A percentile compares a stretch with the other conserved stretches of the same genome.
phyloP scores from a whole-genome alignment of 2,329 filamentous ascomycete species.

The Alternaria viburni region DNA sequence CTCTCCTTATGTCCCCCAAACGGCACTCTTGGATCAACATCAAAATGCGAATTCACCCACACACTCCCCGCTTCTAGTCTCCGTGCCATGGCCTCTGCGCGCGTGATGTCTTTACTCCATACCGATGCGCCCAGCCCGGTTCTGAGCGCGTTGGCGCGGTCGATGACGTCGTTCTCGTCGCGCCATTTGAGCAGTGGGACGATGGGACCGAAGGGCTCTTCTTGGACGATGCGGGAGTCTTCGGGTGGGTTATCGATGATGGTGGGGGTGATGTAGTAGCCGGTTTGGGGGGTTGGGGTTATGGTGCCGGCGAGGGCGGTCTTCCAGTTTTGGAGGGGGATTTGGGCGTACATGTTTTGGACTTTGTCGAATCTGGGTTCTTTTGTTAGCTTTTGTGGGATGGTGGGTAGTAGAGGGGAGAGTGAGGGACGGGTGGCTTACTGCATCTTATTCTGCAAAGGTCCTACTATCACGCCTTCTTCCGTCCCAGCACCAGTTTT shows the following conservation, averaged over 20 bases:
- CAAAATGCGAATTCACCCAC: constrained; percentile 57
- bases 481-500: constrained; percentile 27
- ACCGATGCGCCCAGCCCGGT: background rate
- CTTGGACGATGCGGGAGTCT: constrained; percentile 61
- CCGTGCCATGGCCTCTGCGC: constrained; percentile 54
- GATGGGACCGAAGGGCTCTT: constrained; percentile 70
- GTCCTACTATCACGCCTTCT: background rate
- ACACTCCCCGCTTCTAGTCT: constrained; percentile 55
- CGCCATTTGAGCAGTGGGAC: constrained; percentile 67
- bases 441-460: background rate
- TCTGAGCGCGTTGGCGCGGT: background rate
- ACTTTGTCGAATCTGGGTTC: background rate
- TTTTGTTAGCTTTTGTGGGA: no score
- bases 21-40: constrained; percentile 43
- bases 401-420: no score
- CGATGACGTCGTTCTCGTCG: background rate
- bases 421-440: no score
- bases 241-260: constrained; percentile 65
- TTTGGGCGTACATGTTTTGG: background rate
- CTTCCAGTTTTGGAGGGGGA: background rate
- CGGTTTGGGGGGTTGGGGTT: constrained; percentile 60
- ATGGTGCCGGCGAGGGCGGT: constrained; percentile 25
- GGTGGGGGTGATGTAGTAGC: constrained; percentile 28
- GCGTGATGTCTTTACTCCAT: background rate
- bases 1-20: constrained; percentile 79